Conservation (phyloP, 75 land plant species). For the Sequoia sempervirens region DNA sequence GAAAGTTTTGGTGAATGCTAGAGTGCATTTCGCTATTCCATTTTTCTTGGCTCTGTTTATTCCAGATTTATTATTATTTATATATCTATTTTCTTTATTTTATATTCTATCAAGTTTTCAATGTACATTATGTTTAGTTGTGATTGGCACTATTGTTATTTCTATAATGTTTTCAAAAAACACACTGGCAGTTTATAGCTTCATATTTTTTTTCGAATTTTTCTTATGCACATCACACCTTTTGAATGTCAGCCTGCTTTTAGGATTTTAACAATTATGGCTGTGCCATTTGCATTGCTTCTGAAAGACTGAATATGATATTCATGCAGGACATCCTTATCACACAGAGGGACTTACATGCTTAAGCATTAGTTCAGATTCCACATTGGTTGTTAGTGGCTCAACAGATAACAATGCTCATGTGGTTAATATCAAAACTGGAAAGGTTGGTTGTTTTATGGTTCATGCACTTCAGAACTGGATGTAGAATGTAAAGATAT, state of each 20-base stretch:
- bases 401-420: slow-evolving; percentile 74
- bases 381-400: slow-evolving; percentile 76
- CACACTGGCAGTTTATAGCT: background rate
- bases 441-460: slow-evolving; percentile 45
- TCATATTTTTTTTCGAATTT: background rate
- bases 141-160: background rate
- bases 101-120: background rate
- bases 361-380: slow-evolving; percentile 64
- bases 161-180: background rate
- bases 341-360: slow-evolving; percentile 87
- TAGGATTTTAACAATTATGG: background rate
- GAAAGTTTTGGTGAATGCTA: background rate
- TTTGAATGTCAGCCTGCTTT: slow-evolving; percentile 2
- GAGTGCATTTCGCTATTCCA: background rate
- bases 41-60: background rate
- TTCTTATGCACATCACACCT: background rate
- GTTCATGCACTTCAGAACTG: background rate
- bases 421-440: slow-evolving; percentile 69
- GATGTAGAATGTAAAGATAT: background rate
- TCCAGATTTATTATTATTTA: background rate
- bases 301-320: background rate
- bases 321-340: slow-evolving; percentile 72
- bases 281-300: background rate
- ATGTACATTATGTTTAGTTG: background rate
- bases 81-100: background rate